These are phyloP conservation scores for Microascus cirrosus DNA, from an alignment of 2,329 filamentous ascomycete genomes.

Conservation along the genomic window DNA sequence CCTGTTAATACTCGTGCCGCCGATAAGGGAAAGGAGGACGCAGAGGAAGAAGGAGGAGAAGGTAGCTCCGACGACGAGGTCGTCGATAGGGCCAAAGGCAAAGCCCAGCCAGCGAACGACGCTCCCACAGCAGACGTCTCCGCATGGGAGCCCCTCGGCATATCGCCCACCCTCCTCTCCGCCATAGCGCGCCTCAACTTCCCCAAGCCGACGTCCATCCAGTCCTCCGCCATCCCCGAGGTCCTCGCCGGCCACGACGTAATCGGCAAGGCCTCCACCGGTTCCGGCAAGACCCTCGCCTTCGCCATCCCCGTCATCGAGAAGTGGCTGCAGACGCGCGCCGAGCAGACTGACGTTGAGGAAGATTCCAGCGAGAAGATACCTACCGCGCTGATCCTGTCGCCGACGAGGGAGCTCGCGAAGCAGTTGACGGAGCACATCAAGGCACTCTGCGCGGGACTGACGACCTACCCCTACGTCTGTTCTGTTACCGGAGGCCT, in stretches of 20 bases:
- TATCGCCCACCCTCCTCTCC: conserved; percentile 62
- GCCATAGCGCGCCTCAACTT: conserved; percentile 75
- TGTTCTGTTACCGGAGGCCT: conserved; percentile 86
- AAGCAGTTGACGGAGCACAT: conserved; percentile 85
- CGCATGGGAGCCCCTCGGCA: conserved; percentile 63
- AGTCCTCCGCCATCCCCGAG: conserved; percentile 67
- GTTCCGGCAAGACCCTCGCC: conserved; percentile 91
- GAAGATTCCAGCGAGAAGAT: conserved; percentile 15
- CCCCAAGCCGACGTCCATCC: conserved; percentile 69
- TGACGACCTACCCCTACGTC: conserved; percentile 56
- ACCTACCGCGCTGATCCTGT: conserved; percentile 71
- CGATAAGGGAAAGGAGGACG: conserved; percentile 20
- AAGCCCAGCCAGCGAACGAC: conserved; percentile 19
- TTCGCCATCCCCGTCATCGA: conserved; percentile 93
- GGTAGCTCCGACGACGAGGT: conserved; percentile 7
- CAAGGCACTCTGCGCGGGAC: conserved; percentile 55
- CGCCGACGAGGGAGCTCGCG: conserved; percentile 85
- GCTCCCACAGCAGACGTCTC: conserved; percentile 58
- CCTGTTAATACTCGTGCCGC: conserved; percentile 14
- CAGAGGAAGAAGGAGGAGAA: conserved; percentile 13
- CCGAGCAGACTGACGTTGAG: conserved; percentile 19
- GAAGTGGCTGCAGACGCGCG: conserved; percentile 50
- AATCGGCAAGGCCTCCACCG: conserved; percentile 90
- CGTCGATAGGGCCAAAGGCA: conserved; percentile 28
- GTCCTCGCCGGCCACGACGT: conserved; percentile 79